A percentile compares a stretch with the other conserved stretches of the same genome.
phyloP scores from a whole-genome alignment of 345 rosid species.

The Cardamine occulta region DNA sequence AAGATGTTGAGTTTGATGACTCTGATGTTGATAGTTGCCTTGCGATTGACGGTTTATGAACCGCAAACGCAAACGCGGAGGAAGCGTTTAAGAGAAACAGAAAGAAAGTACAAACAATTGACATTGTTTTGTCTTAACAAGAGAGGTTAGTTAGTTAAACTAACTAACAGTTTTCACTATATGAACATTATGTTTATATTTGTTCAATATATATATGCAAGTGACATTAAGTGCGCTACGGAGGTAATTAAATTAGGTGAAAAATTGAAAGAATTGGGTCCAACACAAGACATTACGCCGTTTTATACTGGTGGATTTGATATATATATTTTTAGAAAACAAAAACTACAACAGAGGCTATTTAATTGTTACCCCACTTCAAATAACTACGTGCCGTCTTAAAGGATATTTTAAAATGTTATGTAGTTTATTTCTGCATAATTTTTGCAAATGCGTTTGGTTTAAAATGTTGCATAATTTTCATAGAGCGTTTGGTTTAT shows the following conservation, averaged over 20 bases:
- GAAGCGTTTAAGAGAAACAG: constrained; percentile 23
- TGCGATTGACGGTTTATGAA: constrained; percentile 24
- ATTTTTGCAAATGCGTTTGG: no score
- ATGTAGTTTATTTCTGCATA: background rate
- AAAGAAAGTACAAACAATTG: constrained; percentile 15
- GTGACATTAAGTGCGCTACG: constrained; percentile 27
- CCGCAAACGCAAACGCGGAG: constrained; percentile 14
- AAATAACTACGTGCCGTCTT: constrained; percentile 19
- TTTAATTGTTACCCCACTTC: constrained; percentile 31
- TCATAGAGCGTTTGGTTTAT: background rate
- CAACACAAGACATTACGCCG: constrained; percentile 24
- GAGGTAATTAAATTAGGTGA: constrained; percentile 45
- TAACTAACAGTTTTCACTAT: constrained; percentile 2
- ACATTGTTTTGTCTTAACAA: constrained; percentile 28
- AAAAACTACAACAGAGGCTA: constrained; percentile 39
- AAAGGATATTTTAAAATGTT: constrained; percentile 1
- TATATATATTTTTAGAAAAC: background rate
- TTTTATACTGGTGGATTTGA: constrained; percentile 35
- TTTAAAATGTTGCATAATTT: background rate
- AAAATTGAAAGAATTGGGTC: constrained; percentile 43
- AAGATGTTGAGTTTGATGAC: constrained; percentile 25
- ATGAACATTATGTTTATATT: constrained; percentile 16
- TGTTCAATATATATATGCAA: constrained; percentile 30
- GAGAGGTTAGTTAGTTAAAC: background rate
- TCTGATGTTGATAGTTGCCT: constrained; percentile 15